Base-by-base conservation (phyloP, 352 stramenopile genomes). In the Globisporangium splendens region DNA sequence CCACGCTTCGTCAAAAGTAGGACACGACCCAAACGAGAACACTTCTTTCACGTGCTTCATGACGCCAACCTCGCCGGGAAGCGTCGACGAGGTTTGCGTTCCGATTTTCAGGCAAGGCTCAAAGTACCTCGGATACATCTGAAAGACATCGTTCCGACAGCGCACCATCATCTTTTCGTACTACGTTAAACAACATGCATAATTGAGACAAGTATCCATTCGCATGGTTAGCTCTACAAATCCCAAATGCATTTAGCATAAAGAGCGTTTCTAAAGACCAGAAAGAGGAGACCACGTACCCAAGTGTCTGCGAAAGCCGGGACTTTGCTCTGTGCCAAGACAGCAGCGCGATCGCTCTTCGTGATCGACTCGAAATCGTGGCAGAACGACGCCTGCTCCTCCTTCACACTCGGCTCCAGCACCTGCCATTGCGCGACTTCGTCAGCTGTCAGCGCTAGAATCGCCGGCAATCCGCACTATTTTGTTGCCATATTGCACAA, bases 111-210 rank as follows among this genome's bases (percentile, higher is more conserved):
- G 14, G n/a, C 70, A 73, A 1, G 59, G 57, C 39, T 89, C 69
- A 59, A 85, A 92, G 55, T 77, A 85, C 12, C 71, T 69, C 18
- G 79, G 64, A 62, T 92, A 92, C 39, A 90, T 66, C 31, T 75
- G 79, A 53, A 75, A 75, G 31, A 84, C 70, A 50, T 89, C 74
- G 66, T 92, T 88, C 17, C 65, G 69, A 38, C 75, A 79, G 33
- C 71, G 67, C 11, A 66, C 59, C n/a, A 81, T 31, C 62, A 70
- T 71, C 13, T 61, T 56, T 8, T 75, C 61, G 44, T 79, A 81
- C 77, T 87, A 35, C 35, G 35, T n/a, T n/a, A n/a, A n/a, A n/a
- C 7, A 41, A 4, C 12, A 50, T 18, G 20, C 8, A 41, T 10
- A 46, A 17, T 28, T 17, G 4, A 15, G 8, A 38, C 7, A 22